Evolutionary conservation across 2,329 filamentous ascomycete species (phyloP).

Genomic region (Xenosphaeropsis pyriputrescens): DNA sequence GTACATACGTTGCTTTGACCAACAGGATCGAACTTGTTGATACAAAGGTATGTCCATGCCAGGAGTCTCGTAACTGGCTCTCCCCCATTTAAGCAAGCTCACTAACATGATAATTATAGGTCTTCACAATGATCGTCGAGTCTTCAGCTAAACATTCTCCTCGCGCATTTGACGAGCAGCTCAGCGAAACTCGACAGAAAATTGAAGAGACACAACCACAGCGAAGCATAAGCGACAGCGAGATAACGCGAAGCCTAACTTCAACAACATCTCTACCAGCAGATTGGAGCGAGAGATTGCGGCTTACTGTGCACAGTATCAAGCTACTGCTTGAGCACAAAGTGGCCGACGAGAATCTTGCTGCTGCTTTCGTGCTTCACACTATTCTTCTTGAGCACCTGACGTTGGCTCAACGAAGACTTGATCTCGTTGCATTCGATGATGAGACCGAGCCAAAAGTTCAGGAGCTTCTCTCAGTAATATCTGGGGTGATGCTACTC

Average conservation of each 20-base stretch:
- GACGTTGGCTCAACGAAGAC: conserved; percentile 22
- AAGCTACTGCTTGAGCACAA: conserved; percentile 18
- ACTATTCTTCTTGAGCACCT: conserved; percentile 23
- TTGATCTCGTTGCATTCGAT: conserved; percentile 19
- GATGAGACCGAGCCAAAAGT: conserved; percentile 18
- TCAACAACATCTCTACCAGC: too few species aligned
- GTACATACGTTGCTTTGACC: conserved; percentile 47
- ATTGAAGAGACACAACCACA: too few species aligned
- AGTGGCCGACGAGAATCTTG: conserved; percentile 14
- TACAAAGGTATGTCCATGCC: conserved; percentile 34
- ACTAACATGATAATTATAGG: conserved; percentile 11
- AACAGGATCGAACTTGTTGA: conserved; percentile 49
- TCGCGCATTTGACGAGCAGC: too few species aligned
- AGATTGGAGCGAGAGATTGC: conserved; percentile 18
- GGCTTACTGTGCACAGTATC: conserved; percentile 12
- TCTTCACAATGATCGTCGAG: conserved; percentile 33
- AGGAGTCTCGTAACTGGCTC: neutral
- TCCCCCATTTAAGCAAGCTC: neutral
- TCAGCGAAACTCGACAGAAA: too few species aligned
- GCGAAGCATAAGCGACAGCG: too few species aligned
- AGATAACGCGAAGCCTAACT: too few species aligned
- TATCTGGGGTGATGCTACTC: conserved; percentile 15
- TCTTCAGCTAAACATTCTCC: conserved; percentile 3
- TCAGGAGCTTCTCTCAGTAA: conserved; percentile 21
- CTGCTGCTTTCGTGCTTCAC: conserved; percentile 26